phyloP scores from a whole-genome alignment of 2,329 filamentous ascomycete genomes.

The Aspergillus tubingensis region DNA sequence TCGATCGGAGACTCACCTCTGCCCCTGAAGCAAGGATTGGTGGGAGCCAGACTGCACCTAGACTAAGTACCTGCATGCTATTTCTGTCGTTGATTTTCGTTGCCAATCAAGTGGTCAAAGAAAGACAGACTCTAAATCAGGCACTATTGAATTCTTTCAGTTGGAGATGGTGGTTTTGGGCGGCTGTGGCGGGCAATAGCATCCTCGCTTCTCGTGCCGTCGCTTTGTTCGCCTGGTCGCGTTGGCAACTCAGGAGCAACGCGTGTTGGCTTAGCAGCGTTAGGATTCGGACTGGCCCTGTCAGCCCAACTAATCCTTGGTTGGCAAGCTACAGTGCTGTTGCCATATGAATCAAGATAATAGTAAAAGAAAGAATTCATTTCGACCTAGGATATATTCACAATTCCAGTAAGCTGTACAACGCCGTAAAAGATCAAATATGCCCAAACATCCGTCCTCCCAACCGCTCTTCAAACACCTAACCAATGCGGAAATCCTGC shows the following conservation, averaged over 20 bases:
- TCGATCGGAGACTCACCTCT: background rate
- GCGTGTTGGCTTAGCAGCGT: background rate
- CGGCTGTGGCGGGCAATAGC: background rate
- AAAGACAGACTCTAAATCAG: background rate
- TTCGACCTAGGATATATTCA: slow-evolving; percentile 8
- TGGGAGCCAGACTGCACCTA: background rate
- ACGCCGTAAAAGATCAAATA: slow-evolving; percentile 6
- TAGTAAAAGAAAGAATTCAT: background rate
- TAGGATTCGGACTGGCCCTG: background rate
- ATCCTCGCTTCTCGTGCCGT: background rate
- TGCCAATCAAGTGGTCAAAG: background rate
- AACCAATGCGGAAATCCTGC: slow-evolving; percentile 2
- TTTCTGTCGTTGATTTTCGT: background rate
- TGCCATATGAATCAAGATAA: background rate
- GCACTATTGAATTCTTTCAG: background rate
- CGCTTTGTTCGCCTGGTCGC: background rate
- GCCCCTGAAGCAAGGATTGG: background rate
- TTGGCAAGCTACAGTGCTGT: background rate
- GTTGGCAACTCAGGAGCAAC: background rate
- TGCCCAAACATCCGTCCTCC: slow-evolving; percentile 1
- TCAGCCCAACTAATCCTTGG: background rate
- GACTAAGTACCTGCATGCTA: background rate
- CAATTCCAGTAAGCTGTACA: slow-evolving; percentile 4
- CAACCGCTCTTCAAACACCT: slow-evolving; percentile 10
- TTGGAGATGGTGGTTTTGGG: background rate